phyloP scores from a whole-genome alignment of 2,329 filamentous ascomycete genomes.

The Trichoderma atroviride region DNA sequence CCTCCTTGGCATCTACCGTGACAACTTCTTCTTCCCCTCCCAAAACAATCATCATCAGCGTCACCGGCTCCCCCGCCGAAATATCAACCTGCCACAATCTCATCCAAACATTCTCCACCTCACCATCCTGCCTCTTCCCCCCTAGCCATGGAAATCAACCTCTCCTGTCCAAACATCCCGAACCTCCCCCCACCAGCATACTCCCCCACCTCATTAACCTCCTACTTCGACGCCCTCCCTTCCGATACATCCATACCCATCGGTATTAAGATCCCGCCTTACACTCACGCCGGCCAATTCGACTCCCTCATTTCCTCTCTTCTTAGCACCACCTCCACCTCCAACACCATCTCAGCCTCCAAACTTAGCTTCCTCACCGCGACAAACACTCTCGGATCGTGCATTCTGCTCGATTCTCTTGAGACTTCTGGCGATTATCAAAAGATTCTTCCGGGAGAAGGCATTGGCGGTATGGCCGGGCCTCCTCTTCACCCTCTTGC shows the following conservation, averaged over 20 bases:
- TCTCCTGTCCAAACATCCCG: slow-evolving; percentile 77
- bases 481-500: slow-evolving; percentile 72
- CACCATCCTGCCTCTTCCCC: slow-evolving; percentile 48
- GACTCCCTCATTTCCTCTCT: slow-evolving; percentile 57
- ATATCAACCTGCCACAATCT: slow-evolving; percentile 58
- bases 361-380: slow-evolving; percentile 69
- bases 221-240: slow-evolving; percentile 58
- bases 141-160: slow-evolving; percentile 74
- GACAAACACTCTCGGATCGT: slow-evolving; percentile 72
- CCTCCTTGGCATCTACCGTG: slow-evolving; percentile 29
- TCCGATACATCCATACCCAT: slow-evolving; percentile 42
- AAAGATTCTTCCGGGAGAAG: slow-evolving; percentile 52
- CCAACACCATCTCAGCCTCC: slow-evolving; percentile 27
- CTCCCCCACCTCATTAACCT: slow-evolving; percentile 50
- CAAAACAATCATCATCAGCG: slow-evolving; percentile 70
- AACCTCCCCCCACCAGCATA: slow-evolving; percentile 72
- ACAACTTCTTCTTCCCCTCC: background rate
- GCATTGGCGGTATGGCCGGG: slow-evolving; percentile 73
- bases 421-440: slow-evolving; percentile 52
- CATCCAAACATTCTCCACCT: slow-evolving; percentile 44
- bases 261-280: slow-evolving; percentile 77
- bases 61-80: slow-evolving; percentile 65
- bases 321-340: background rate
- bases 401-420: slow-evolving; percentile 58
- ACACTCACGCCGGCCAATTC: slow-evolving; percentile 71